Conservation (phyloP, 1,139 yeast genomes). For the Maudiozyma humilis region DNA sequence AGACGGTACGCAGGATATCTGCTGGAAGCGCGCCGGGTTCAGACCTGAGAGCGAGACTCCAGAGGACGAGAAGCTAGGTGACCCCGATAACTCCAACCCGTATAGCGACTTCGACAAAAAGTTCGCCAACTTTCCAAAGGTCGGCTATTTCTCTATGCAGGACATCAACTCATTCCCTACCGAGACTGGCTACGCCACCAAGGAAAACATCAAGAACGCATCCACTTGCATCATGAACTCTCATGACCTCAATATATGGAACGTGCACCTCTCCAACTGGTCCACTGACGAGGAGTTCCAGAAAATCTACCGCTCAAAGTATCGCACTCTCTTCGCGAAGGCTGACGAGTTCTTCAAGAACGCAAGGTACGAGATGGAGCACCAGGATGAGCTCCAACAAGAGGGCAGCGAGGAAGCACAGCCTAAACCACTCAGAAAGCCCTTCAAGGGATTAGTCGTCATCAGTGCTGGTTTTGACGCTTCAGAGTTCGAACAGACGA, state of each 20-base stretch:
- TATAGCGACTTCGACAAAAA: conserved; percentile 50
- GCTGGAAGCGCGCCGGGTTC: conserved; percentile 62
- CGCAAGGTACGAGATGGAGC: conserved; percentile 41
- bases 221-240: conserved; percentile 68
- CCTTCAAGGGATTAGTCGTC: conserved; percentile 62
- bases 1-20: conserved; percentile 85
- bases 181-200: conserved; percentile 68
- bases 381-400: conserved; percentile 8
- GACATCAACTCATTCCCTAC: conserved; percentile 85
- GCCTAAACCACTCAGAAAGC: conserved; percentile 19
- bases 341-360: conserved; percentile 60
- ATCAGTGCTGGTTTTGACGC: conserved; percentile 89
- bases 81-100: conserved; percentile 28
- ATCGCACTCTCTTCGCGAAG: conserved; percentile 53
- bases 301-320: conserved; percentile 52
- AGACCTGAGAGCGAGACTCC: conserved; percentile 33
- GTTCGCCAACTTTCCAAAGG: conserved; percentile 49
- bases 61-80: conserved; percentile 30
- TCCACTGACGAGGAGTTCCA: conserved; percentile 54
- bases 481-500: conserved; percentile 69
- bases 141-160: conserved; percentile 79
- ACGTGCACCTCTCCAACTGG: conserved; percentile 70
- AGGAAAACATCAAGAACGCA: conserved; percentile 65
- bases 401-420: background rate
- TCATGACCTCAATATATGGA: conserved; percentile 78